A percentile compares a stretch with the other conserved stretches of the same genome.
Evolutionary conservation across 495 filamentous ascomycete species (phyloP).

Genomic region (Podospora pseudocomata): DNA sequence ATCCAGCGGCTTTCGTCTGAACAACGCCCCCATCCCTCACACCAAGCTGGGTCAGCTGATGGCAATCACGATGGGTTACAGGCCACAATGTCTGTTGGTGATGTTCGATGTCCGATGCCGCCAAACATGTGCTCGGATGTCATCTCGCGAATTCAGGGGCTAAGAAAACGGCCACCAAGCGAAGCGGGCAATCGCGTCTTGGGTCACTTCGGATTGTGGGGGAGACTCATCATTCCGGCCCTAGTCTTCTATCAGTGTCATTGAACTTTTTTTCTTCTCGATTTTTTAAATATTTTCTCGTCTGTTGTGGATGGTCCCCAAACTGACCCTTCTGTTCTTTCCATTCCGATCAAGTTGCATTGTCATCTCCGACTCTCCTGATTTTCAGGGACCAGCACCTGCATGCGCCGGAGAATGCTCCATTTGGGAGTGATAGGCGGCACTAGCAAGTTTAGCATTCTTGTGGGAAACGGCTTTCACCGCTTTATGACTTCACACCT

Average conservation of each 20-base stretch:
- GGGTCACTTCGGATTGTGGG: background rate
- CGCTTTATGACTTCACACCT: background rate
- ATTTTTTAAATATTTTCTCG: background rate
- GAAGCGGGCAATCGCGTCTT: background rate
- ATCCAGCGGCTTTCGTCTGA: background rate
- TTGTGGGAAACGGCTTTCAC: background rate
- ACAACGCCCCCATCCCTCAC: background rate
- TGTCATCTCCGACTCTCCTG: background rate
- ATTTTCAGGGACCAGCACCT: background rate
- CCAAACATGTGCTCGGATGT: background rate
- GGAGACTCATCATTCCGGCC: background rate
- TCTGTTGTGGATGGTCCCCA: background rate
- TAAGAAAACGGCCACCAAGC: background rate
- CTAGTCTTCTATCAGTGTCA: background rate
- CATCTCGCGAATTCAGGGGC: background rate
- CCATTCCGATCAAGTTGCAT: background rate
- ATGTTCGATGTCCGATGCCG: background rate
- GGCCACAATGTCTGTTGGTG: too few species aligned
- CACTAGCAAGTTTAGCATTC: background rate
- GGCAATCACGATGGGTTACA: background rate
- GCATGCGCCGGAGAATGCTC: background rate
- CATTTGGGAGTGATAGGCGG: background rate
- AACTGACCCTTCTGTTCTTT: background rate
- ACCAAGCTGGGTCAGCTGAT: background rate
- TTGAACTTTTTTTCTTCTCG: background rate